Percentiles rank a stretch among this genome's conserved stretches.
phyloP scores from a whole-genome alignment of 257 asterid genomes.

The Leonotis leonurus region DNA sequence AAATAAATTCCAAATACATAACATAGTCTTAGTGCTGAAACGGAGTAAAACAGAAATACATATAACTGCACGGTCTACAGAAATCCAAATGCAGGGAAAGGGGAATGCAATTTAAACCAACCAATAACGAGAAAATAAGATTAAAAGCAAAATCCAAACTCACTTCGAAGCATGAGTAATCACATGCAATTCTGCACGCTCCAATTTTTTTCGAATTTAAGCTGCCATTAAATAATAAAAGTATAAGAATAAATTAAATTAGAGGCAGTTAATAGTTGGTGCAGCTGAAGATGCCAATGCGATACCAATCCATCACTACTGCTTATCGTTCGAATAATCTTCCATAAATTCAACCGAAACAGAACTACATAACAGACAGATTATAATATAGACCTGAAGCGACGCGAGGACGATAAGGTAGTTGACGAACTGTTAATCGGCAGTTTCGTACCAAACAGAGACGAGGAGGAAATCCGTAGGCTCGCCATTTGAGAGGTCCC shows the following conservation, averaged over 20 bases:
- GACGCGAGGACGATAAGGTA: conserved; percentile 1
- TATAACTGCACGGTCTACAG: background rate
- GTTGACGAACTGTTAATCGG: conserved; percentile 6
- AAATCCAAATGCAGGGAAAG: background rate
- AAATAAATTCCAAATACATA: background rate
- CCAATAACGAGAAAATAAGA: background rate
- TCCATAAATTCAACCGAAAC: no score
- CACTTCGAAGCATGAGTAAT: conserved; percentile 71
- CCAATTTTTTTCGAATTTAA: conserved; percentile 14
- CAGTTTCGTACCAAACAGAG: conserved; percentile 24
- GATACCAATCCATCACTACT: no score
- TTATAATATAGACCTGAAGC: conserved; percentile 23
- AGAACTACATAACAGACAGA: background rate
- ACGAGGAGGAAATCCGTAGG: conserved; percentile 17
- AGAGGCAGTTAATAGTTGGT: background rate
- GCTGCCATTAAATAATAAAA: conserved; percentile 22
- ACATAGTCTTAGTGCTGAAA: background rate
- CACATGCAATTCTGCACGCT: conserved; percentile 39
- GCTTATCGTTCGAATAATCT: no score
- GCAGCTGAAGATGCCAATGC: background rate
- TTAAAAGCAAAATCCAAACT: conserved; percentile 9
- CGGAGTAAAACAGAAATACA: background rate
- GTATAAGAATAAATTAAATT: background rate
- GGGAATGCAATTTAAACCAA: no score
- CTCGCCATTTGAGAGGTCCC: conserved; percentile 27